Evolutionary conservation across 306 rosid genomes (phyloP), one percentile per base, ranked within the genome.

Genomic region (Glycine tomentella): DNA sequence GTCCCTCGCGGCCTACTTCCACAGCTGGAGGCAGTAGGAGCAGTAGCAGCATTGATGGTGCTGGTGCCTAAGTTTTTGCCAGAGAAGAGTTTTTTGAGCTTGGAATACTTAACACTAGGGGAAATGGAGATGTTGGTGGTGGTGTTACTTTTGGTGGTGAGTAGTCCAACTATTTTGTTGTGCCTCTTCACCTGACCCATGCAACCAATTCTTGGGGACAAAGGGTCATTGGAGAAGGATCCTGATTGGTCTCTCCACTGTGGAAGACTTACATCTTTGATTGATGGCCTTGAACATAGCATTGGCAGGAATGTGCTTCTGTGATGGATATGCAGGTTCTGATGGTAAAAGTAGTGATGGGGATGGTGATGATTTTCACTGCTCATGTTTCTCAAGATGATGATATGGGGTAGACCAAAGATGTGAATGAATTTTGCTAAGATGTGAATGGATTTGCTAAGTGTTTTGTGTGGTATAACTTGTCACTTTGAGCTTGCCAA

Each of bases 161-260:
- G 66, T 48, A 86, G 72, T 55, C 89, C 93, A 20, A 73, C 69
- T 8, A 90, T 87, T 83, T 75, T 90, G 89, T 91, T 92, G 84
- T 84, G 84, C 75, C 92, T 87, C 86, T 91, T 94, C 11, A 91
- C 97, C 74, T 94, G 97, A 73, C 98, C 98, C 83, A 80, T 89
- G 90, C 97, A 94, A 17, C 93, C 81, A 69, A 91, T 91, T 89
- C 83, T 90, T 2, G 98, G 98, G 53, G 98, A 94, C 56, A 80
- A 15, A 72, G 97, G 91, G 46, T 87, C 92, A 16, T 71, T 70
- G 82, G 89, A 84, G 74, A 86, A 74, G 53, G 87, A 82, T 17
- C 55, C 57, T 33, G 64, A 6, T 4, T 53, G 83, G 69, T 79
- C 66, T 63, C 67, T 75, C 44, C 84, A 15, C 44, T 77, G 83